Conservation (phyloP, 371 early-diverging fungal species). For the Syncephalastrum contaminatum region DNA sequence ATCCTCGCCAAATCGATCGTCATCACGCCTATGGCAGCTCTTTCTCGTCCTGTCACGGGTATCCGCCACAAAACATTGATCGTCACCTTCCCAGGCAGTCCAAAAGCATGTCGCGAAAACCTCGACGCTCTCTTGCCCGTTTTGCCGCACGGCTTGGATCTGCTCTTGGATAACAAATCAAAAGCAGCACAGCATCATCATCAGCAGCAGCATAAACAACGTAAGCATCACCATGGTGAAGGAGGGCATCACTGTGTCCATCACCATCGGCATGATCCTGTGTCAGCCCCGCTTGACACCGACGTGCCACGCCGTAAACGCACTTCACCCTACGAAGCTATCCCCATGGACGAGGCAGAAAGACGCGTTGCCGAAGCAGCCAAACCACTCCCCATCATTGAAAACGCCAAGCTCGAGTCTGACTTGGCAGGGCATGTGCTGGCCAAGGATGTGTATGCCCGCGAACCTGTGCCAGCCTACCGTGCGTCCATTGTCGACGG, state of each 20-base stretch:
- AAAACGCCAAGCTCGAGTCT: not conserved
- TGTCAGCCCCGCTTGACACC: constrained; percentile 22
- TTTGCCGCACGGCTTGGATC: constrained; percentile 82
- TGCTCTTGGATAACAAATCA: constrained; percentile 25
- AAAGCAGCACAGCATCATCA: constrained; percentile 6
- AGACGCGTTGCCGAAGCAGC: constrained; percentile 48
- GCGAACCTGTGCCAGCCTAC: constrained; percentile 82
- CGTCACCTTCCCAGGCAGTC: constrained; percentile 87
- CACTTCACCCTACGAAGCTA: constrained; percentile 80
- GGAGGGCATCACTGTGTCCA: constrained; percentile 44
- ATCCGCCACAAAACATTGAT: constrained; percentile 68
- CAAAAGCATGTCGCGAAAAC: constrained; percentile 84
- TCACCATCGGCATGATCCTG: constrained; percentile 16
- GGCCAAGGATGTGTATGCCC: constrained; percentile 73
- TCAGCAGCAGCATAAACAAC: not conserved
- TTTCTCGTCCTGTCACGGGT: constrained; percentile 86
- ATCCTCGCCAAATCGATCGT: constrained; percentile 69
- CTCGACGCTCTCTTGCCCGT: constrained; percentile 65
- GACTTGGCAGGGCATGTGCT: constrained; percentile 63
- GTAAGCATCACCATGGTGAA: constrained; percentile 21
- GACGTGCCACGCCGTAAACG: constrained; percentile 66
- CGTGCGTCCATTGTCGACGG: constrained; percentile 91
- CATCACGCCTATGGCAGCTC: constrained; percentile 86
- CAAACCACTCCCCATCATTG: constrained; percentile 25
- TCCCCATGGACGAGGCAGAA: constrained; percentile 71